Conservation (phyloP, 108 stramenopile species). For the Phaeodactylum tricornutum region DNA sequence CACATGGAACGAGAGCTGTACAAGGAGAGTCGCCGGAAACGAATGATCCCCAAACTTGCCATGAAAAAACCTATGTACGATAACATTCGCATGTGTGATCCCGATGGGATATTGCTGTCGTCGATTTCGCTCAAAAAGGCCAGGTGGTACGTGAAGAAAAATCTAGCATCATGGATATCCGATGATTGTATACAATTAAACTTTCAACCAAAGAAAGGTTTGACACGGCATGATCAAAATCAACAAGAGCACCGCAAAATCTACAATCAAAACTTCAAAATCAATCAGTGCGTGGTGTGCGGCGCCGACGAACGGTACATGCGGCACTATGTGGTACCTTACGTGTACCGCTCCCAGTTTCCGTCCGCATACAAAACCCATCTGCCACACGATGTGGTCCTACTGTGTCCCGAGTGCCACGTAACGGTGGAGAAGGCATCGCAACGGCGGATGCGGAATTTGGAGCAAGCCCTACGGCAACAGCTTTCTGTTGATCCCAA, state of each 20-base stretch:
- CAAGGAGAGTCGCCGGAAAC: constrained; percentile 52
- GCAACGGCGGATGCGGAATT: constrained; percentile 29
- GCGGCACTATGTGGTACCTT: constrained; percentile 78
- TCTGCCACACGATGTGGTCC: constrained; percentile 73
- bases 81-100: constrained; percentile 68
- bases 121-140: constrained; percentile 76
- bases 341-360: constrained; percentile 48
- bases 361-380: constrained; percentile 71
- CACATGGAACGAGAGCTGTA: constrained; percentile 51
- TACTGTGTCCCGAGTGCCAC: constrained; percentile 74
- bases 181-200: constrained; percentile 3
- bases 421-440: constrained; percentile 33
- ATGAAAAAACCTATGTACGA: constrained; percentile 82
- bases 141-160: constrained; percentile 65
- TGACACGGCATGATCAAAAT: not conserved
- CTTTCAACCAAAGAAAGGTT: constrained; percentile 14
- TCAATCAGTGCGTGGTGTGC: constrained; percentile 62
- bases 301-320: constrained; percentile 40
- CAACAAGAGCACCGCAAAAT: constrained; percentile 5
- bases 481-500: not conserved
- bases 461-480: constrained; percentile 14
- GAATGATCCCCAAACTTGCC: constrained; percentile 48
- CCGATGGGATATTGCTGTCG: constrained; percentile 36
- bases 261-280: constrained; percentile 44
- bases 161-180: constrained; percentile 44